Conservation (phyloP, 2,329 filamentous ascomycete species). For the Epichloe sp. region DNA sequence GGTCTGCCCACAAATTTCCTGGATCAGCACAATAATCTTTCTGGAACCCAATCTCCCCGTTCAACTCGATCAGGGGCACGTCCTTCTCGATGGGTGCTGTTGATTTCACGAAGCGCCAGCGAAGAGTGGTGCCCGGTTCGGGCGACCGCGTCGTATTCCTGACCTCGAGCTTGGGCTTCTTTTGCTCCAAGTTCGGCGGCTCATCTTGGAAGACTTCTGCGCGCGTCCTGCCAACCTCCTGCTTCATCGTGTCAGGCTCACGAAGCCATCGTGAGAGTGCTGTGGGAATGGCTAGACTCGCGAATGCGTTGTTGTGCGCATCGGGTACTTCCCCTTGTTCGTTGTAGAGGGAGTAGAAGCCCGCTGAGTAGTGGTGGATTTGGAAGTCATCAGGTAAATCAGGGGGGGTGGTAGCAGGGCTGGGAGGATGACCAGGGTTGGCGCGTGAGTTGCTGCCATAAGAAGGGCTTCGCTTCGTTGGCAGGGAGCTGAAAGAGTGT, state of each 20-base stretch:
- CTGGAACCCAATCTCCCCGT: constrained; percentile 62
- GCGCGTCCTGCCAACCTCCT: constrained; percentile 52
- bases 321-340: constrained; percentile 42
- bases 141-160: constrained; percentile 31
- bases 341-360: constrained; percentile 66
- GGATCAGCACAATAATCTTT: constrained; percentile 56
- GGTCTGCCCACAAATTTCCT: constrained; percentile 54
- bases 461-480: constrained; percentile 50
- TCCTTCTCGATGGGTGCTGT: constrained; percentile 41
- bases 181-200: constrained; percentile 28
- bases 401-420: constrained; percentile 65
- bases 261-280: constrained; percentile 67
- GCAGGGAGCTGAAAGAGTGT: constrained; percentile 59
- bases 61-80: constrained; percentile 54
- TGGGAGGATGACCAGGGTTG: constrained; percentile 48
- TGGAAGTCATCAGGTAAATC: constrained; percentile 49
- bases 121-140: constrained; percentile 31
- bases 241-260: constrained; percentile 54
- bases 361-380: constrained; percentile 57
- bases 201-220: constrained; percentile 55
- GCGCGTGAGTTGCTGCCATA: constrained; percentile 53
- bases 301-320: constrained; percentile 63
- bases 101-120: constrained; percentile 54
- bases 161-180: constrained; percentile 31
- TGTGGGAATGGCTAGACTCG: constrained; percentile 61